Evolutionary conservation across 805 yeast genomes (phyloP), one percentile per base, ranked within the genome.

Genomic region (Sugiyamaella lignohabitans): DNA sequence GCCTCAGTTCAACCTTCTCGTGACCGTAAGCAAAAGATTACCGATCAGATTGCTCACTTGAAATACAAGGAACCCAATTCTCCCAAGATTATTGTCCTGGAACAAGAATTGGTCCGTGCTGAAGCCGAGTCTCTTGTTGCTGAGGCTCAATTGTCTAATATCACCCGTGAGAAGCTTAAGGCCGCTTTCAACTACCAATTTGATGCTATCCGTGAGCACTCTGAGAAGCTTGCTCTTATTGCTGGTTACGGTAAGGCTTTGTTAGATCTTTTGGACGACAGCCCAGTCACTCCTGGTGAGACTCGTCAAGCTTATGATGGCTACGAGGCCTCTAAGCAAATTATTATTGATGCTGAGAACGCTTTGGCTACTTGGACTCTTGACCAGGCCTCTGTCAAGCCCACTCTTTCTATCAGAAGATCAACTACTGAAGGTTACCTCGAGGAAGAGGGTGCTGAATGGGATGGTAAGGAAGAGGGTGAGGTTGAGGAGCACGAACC

Each of bases 101-200:
- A 91, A 77, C 98, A 93, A 75, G 98, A 93, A 73, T 79, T 93
- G 67, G 98, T 93, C 58, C 83, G 98, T 72, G 97, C 98, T 44
- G 98, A 91, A 76, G 98, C 98, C 57, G 98, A 93, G 74, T 87
- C 96, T 43, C 80, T 91, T 60, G 98, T 91, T 61, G 98, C 98
- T 51, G 98, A 91, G 76, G 98, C 98, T 50, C 98, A 91, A 76
- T 80, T 91, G 66, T 87, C 96, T 54, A 91, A 91, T 75, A 91
- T 93, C 71, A 91, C 98, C 61, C 86, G 98, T 72, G 97, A 89
- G 74, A 89, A 89, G 76, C 77, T 91, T 67, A 93, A 93, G 83
- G 93, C 96, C 57, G 94, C 97, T 46, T 93, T 86, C 78, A 82
- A 85, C 75, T 89, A 91, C 73, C 96, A 91, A 72, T 91, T 91